Base-by-base conservation (phyloP, 257 asterid species). In the Oldenlandia corymbosa region DNA sequence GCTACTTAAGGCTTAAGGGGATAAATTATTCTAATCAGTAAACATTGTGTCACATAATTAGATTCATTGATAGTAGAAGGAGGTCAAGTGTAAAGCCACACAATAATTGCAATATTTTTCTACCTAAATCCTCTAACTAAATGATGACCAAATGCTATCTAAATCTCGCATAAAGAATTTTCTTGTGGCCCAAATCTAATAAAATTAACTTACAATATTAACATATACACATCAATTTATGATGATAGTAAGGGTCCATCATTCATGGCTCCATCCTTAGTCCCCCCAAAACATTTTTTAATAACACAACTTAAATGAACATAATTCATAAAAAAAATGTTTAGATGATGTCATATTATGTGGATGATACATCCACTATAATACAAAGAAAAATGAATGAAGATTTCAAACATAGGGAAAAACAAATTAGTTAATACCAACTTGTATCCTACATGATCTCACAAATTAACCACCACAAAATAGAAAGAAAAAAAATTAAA, bases 401-500 rank as follows among this genome's bases (percentile, higher is more conserved):
- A 34, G n/a, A 10, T 68, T 45, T 56, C 71, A 27, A 53, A 49
- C 68, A 59, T 64, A 66, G 49, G 61, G 55, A 54, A 34, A 34
- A 46, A 30, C 30, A 57, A 21, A 45, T 57, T 58, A 66, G 48
- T 56, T 42, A 66, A 34, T 45, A 55, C 47, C 64, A 43, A 55
- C 43, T 45, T 42, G 30, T 34, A 67, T 63, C 48, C 53, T 32
- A 48, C 30, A 32, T 48, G 48, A 34, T 49, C 28, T 49, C 59
- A 21, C 26, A 17, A 13, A 48, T 21, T 63, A 58, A 58, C 24
- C 52, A 68, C 66, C 58, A 58, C 23, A 46, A 57, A 20, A 32
- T 31, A 45, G 60, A 31, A 51, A 68, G 7, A 58, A 14, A 39
- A n/a, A n/a, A n/a, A n/a, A n/a, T n/a, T 16, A 4, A n/a, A 32